phyloP scores from a whole-genome alignment of 441 rosid genomes.

The Raphanus hybrid region DNA sequence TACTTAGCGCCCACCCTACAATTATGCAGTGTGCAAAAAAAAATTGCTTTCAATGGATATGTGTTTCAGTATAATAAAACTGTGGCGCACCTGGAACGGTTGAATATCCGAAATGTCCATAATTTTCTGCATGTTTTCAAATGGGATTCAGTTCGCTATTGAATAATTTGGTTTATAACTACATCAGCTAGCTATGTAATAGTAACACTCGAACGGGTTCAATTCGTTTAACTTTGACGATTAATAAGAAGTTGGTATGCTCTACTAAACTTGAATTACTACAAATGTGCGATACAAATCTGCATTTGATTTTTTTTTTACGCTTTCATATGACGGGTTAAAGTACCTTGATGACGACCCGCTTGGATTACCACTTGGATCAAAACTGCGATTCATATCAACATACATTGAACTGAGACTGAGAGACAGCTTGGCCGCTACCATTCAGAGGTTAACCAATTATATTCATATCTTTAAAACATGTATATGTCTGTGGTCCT shows the following conservation, averaged over 20 bases:
- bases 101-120: no score
- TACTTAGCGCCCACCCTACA: not conserved
- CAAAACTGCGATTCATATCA: constrained; percentile 10
- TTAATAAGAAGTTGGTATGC: not conserved
- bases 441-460: constrained; percentile 35
- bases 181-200: not conserved
- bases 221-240: not conserved
- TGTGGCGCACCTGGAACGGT: no score
- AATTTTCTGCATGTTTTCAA: no score
- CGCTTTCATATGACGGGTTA: not conserved
- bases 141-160: not conserved
- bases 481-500: constrained; percentile 44
- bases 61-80: not conserved
- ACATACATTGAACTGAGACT: constrained; percentile 27
- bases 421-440: constrained; percentile 43
- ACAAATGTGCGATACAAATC: not conserved
- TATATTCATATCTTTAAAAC: constrained; percentile 25
- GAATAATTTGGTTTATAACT: not conserved
- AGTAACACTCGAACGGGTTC: not conserved
- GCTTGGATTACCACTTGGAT: not conserved
- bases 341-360: not conserved
- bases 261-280: not conserved
- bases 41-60: not conserved
- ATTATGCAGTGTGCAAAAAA: not conserved
- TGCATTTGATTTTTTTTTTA: not conserved